Evolutionary conservation across 345 rosid species (phyloP), one percentile per base, ranked within the genome.

Genomic region (Linum tenue): DNA sequence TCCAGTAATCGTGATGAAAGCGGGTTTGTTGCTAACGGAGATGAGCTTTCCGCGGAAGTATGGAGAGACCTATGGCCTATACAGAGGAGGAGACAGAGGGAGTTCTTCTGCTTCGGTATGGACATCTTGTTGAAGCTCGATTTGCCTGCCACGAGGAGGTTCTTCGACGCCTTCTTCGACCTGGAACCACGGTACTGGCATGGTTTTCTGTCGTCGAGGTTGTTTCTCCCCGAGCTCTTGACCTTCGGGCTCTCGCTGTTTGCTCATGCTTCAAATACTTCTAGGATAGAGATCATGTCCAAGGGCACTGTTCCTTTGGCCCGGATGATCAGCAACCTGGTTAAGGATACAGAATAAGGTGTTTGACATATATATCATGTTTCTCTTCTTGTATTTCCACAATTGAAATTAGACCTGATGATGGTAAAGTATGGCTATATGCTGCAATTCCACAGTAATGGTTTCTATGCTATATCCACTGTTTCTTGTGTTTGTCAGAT

Each of bases 101-200:
- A 94, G 64, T 94, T 94, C 85, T 94, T 94, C 83, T 94, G 99
- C 79, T 94, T 94, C 2, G 97, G 99, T n/a, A 94, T 94, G 99
- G 99, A 90, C 78, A 77, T 88, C 67, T 73, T 94, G 70, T 89
- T 94, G 50, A 94, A 90, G 76, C 96, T 90, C 1, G 95, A 94
- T 69, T 77, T 94, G 70, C 77, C 69, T 3, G 96, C 80, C 42
- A 94, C 99, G 2, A 88, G 91, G 69, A 83, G 97, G 76, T 94
- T 94, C 82, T 94, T 94, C 57, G 78, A 94, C 64, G 97, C 96
- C 0, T 94, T 94, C 69, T 90, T 94, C 64, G 81, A 90, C 71
- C 71, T 94, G 69, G 76, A 90, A 69, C 95, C 97, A 58, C 92
- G 43, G 69, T 88, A 90, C 78, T 90, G 97, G 97, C 97, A 90